Evolutionary conservation across 1,139 yeast genomes (phyloP).

Genomic region (Pichia sp.): DNA sequence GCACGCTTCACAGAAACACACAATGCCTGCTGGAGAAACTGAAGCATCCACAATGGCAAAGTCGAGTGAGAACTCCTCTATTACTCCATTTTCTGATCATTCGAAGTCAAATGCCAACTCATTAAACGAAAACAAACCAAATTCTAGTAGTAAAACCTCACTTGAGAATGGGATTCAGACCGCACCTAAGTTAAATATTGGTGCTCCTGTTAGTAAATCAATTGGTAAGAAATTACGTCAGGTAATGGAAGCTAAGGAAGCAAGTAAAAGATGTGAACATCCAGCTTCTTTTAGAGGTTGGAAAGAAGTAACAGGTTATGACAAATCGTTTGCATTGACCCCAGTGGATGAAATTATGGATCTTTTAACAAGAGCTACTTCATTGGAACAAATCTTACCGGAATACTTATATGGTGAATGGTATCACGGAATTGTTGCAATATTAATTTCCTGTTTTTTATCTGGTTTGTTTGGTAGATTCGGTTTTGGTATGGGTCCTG

Average conservation of each 20-base stretch:
- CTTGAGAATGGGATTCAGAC: background rate
- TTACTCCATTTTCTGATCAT: too few species aligned
- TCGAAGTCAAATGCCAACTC: too few species aligned
- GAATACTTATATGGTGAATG: constrained; percentile 82
- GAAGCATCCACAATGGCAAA: too few species aligned
- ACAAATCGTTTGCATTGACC: constrained; percentile 57
- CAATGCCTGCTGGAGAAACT: too few species aligned
- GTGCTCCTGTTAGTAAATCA: constrained; percentile 26
- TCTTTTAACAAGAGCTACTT: constrained; percentile 58
- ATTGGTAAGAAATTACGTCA: constrained; percentile 27
- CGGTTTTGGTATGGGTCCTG: constrained; percentile 71
- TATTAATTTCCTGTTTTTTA: constrained; percentile 57
- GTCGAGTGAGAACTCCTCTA: too few species aligned
- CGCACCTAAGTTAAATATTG: constrained; percentile 6
- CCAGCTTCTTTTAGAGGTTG: constrained; percentile 79
- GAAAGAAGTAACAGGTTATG: constrained; percentile 92
- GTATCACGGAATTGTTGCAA: constrained; percentile 79
- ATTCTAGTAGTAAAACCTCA: background rate
- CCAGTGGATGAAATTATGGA: constrained; percentile 66
- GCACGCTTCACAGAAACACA: too few species aligned
- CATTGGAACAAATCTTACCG: constrained; percentile 64
- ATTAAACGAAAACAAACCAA: too few species aligned
- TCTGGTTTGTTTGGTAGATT: constrained; percentile 80
- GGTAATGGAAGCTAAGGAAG: constrained; percentile 27
- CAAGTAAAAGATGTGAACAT: constrained; percentile 45